phyloP scores from a whole-genome alignment of 441 rosid species.

The Syzygium syzygioides region DNA sequence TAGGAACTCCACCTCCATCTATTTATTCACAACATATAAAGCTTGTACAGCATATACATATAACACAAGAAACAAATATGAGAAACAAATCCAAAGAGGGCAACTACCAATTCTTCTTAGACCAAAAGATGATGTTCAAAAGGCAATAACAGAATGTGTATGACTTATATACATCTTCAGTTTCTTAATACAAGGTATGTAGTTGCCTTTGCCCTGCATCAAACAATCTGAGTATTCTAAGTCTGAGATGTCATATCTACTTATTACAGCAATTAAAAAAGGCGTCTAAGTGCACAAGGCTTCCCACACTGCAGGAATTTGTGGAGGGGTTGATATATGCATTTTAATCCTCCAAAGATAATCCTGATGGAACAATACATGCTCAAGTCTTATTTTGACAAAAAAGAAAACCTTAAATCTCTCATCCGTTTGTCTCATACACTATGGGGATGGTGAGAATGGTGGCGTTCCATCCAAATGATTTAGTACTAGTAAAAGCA shows the following conservation, averaged over 20 bases:
- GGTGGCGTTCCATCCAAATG: neutral
- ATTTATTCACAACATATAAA: conserved; percentile 25
- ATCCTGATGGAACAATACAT: neutral
- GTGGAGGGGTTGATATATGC: neutral
- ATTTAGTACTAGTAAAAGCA: neutral
- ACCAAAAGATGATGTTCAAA: neutral
- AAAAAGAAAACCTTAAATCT: neutral
- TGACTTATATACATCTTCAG: neutral
- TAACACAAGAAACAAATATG: neutral
- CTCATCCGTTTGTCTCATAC: too few relatives aligned
- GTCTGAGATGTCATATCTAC: neutral
- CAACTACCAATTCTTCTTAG: neutral
- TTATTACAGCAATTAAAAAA: neutral
- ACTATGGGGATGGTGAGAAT: too few relatives aligned
- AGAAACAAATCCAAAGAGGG: neutral
- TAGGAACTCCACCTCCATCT: conserved; percentile 44
- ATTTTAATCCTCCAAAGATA: neutral
- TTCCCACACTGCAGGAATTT: neutral
- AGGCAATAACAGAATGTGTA: neutral
- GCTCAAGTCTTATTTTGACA: neutral
- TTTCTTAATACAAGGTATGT: neutral
- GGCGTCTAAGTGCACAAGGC: neutral
- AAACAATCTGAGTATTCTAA: neutral
- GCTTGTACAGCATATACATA: neutral
- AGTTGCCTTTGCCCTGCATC: neutral